These are phyloP conservation scores for Neobulgaria alba DNA, from an alignment of 2,329 filamentous ascomycete genomes.

Conservation along the genomic window DNA sequence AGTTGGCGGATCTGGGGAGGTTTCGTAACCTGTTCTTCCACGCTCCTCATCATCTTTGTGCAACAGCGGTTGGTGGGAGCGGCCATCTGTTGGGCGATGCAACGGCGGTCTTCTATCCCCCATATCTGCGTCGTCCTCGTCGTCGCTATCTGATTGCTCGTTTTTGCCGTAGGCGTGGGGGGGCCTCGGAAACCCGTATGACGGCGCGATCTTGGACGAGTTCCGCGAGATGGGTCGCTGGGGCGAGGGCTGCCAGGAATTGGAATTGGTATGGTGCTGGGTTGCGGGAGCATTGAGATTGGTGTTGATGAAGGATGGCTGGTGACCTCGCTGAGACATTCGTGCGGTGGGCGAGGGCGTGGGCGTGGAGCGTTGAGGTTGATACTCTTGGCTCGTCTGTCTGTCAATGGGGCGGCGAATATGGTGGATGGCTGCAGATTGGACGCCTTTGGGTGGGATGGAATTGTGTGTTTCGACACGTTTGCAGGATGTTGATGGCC, in stretches of 20 bases:
- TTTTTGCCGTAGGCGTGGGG: constrained; percentile 4
- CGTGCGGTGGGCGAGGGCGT: constrained; percentile 22
- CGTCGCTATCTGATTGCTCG: constrained; percentile 8
- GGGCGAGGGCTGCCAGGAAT: constrained; percentile 13
- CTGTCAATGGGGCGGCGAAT: no score
- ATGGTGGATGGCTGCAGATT: no score
- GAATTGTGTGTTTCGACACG: no score
- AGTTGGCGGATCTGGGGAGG: constrained; percentile 13
- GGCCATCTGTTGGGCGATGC: constrained; percentile 30
- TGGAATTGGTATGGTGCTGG: constrained; percentile 3
- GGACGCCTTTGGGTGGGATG: no score
- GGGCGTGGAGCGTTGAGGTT: no score
- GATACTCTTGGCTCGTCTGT: no score
- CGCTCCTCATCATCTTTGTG: constrained; percentile 26
- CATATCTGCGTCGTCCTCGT: constrained; percentile 25
- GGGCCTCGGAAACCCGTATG: constrained; percentile 11
- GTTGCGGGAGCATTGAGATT: constrained; percentile 9
- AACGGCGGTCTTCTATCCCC: constrained; percentile 33
- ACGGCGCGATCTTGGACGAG: constrained; percentile 8
- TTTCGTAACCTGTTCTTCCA: constrained; percentile 26
- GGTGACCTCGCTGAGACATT: constrained; percentile 26
- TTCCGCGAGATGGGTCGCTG: constrained; percentile 17
- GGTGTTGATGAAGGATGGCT: constrained; percentile 5
- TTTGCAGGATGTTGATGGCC: no score
- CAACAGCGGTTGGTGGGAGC: constrained; percentile 31